Conservation (phyloP, 805 yeast genomes). For the Yueomyces sinensis region DNA sequence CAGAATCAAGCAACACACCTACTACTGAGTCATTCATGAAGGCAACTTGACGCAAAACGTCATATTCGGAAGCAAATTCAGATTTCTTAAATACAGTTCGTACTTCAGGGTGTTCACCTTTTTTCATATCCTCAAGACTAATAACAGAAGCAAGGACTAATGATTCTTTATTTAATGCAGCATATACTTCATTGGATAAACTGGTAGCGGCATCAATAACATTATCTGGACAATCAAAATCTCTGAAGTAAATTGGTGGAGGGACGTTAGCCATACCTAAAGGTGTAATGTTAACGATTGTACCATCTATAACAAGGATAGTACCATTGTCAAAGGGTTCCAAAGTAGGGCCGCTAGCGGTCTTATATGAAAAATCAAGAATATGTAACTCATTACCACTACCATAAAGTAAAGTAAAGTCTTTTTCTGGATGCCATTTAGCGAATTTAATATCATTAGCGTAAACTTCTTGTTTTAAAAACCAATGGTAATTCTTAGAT, state of each 20-base stretch:
- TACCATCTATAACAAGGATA: constrained; percentile 71
- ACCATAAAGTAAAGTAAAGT: constrained; percentile 59
- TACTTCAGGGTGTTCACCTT: constrained; percentile 34
- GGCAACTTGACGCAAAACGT: constrained; percentile 49
- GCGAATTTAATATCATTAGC: constrained; percentile 27
- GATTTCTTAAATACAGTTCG: constrained; percentile 20
- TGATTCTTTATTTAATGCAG: constrained; percentile 37
- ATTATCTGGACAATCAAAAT: constrained; percentile 39
- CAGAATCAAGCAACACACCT: constrained; percentile 49
- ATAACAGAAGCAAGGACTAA: constrained; percentile 37
- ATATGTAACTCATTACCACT: constrained; percentile 40
- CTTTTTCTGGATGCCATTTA: constrained; percentile 86
- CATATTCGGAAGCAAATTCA: constrained; percentile 29
- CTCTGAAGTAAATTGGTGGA: constrained; percentile 79
- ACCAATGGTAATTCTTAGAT: constrained; percentile 90
- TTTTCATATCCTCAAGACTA: constrained; percentile 28
- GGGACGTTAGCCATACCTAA: constrained; percentile 79
- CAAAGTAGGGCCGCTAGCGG: constrained; percentile 53
- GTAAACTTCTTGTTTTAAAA: constrained; percentile 66
- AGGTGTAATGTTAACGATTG: constrained; percentile 62
- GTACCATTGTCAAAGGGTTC: constrained; percentile 67
- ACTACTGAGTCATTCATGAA: constrained; percentile 38
- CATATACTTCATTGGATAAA: constrained; percentile 42
- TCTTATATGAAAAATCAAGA: constrained; percentile 52
- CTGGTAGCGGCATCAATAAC: constrained; percentile 56